Evolutionary conservation across 108 stramenopile species (phyloP), one percentile per base, ranked within the genome.

Genomic region (Nitzschia sp.): DNA sequence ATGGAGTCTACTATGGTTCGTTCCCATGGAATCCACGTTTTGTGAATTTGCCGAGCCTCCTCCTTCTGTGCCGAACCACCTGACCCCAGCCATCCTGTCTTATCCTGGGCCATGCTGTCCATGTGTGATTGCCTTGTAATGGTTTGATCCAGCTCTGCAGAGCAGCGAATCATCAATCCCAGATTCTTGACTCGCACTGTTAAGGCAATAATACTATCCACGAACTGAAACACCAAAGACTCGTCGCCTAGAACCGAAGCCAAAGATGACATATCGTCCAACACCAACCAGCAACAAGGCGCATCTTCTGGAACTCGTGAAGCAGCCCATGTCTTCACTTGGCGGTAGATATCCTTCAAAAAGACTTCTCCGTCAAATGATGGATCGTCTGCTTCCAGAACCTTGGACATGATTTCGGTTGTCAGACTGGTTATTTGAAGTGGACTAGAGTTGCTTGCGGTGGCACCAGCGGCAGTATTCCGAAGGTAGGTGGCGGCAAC

Each of bases 231-330:
- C 18, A 81, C 57, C 46, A 87, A 63, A 24, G 36, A 48, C 26
- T 79, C 77, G 1, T 42, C 9, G 15, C 86, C 82, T 26, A 87
- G 25, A 1, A 89, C 53, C 13, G 72, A 60, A 2, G 79, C 81
- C 34, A 93, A 53, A 13, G 82, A 64, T n/a, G 88, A 81, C 21
- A 74, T 71, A 59, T 88, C 82, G 62, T 93, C 91, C 53, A 90
- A 34, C 29, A 93, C 57, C 36, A 93, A 75, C 74, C 76, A 81
- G 4, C 55, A 28, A 4, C 48, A 31, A 47, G 31, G 35, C 15
- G 33, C 15, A 25, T 24, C 31, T 35, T 29, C 36, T 18, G 9
- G 45, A 33, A 34, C 57, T 18, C 42, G 21, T 30, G 29, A 25
- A 59, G 56, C 17, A 1, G 36, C 15, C 80, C 80, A 81, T 15